Evolutionary conservation across 2,329 filamentous ascomycete species (phyloP).

Genomic region (Aureobasidium musti): DNA sequence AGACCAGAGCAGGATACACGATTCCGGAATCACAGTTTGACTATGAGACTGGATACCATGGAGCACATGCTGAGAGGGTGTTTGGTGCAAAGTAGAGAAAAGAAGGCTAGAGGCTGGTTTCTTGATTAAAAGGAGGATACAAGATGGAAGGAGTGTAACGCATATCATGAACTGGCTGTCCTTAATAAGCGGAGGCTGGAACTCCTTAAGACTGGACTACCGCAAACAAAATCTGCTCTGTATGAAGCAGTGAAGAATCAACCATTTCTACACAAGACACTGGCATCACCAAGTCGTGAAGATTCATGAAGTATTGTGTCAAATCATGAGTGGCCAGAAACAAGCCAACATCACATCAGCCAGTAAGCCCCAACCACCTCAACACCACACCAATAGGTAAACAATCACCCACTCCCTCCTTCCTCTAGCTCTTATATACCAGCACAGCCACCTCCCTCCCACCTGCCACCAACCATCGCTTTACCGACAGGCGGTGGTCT

Average conservation of each 20-base stretch:
- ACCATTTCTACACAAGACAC: not conserved
- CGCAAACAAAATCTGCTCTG: conserved; percentile 13
- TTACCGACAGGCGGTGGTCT: not conserved
- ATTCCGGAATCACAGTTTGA: conserved; percentile 48
- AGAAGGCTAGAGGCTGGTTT: not conserved
- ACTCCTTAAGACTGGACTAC: not conserved
- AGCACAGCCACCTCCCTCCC: not conserved
- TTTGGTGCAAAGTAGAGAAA: conserved; percentile 18
- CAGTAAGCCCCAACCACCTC: no score
- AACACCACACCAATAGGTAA: not conserved
- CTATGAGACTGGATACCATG: conserved; percentile 49
- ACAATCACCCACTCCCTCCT: not conserved
- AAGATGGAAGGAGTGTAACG: not conserved
- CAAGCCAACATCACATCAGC: not conserved
- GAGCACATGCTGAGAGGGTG: conserved; percentile 33
- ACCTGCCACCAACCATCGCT: not conserved
- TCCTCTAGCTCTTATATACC: not conserved
- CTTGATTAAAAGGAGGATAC: not conserved
- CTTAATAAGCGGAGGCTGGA: not conserved
- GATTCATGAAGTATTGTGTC: not conserved
- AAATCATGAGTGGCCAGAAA: not conserved
- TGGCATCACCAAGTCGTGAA: no score
- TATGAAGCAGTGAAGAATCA: conserved; percentile 9
- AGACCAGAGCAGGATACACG: conserved; percentile 40
- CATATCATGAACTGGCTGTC: conserved; percentile 1